Base-by-base conservation (phyloP, 2,329 filamentous ascomycete genomes). In the Paraphoma chrysanthemicola region DNA sequence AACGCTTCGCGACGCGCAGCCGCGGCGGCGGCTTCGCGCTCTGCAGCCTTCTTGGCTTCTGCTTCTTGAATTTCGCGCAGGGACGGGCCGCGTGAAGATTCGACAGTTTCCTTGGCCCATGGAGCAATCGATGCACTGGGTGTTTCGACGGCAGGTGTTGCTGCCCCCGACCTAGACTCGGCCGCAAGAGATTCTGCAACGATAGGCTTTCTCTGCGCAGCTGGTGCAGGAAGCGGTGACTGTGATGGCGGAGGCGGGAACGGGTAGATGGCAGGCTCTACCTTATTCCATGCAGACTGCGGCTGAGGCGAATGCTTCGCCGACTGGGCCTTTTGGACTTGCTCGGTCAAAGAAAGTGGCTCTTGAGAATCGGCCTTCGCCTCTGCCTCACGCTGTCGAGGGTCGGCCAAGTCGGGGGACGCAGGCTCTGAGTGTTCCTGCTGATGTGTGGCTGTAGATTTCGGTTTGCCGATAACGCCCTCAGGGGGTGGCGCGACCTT, bases 61-160 rank as follows among this genome's bases (percentile, higher is more conserved):
- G 92, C 90, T 76, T 97, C 94, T 76, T 99, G 95, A 23, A 99
- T 99, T 73, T 99, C 93, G 79, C 93, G 96, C 60, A 99, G 81
- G 57, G 93, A 97, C 2, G 94, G 95, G 0, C 93, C 93, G 77
- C 91, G 96, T 41, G 91, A 87, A 5, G 83, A 79, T 47, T 90
- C 89, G 41, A 81, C 79, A 2, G 86, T 85, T 63, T 98, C 93
- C 75, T 95, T 95, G 5, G 95, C 95, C 95, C 95, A 99, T 0
- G 95, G 95, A 0, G 95, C 95, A 64, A 97, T 81, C 0, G 94
- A 92, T 4, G 93, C 83, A 48, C 84, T 83, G 6, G 85, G 84
- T 1, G 85, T 85, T 50, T 90, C 88, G 29, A 83, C 79, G 0
- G 86, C 81, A 30, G 91, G 93, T 0, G 92, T 96, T 62, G 91